These are phyloP conservation scores for Kodamaea kaohsiungensis DNA, from an alignment of 805 yeast species.

Conservation along the genomic window DNA sequence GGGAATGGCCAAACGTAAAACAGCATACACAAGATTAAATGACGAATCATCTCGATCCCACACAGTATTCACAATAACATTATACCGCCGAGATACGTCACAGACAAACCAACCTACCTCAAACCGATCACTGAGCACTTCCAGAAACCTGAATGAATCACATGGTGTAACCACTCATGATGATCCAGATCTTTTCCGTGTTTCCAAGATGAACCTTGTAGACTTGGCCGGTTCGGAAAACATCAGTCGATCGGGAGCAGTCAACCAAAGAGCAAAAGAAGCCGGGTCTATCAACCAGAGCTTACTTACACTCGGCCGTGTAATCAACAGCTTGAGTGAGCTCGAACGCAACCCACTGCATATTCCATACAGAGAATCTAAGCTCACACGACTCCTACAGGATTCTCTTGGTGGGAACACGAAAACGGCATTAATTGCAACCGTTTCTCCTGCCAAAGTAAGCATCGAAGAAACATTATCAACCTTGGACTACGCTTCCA, in stretches of 20 bases:
- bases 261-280: constrained; percentile 82
- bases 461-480: constrained; percentile 82
- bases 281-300: constrained; percentile 94
- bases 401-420: constrained; percentile 88
- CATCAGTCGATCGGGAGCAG: constrained; percentile 83
- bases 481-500: constrained; percentile 83
- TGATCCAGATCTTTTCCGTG: constrained; percentile 24
- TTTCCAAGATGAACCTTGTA: constrained; percentile 78
- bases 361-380: constrained; percentile 85
- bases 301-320: constrained; percentile 83
- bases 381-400: constrained; percentile 66
- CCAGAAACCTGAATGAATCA: neutral
- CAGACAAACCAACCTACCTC: neutral
- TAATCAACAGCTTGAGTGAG: constrained; percentile 60
- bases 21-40: constrained; percentile 74
- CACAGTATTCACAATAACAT: constrained; percentile 66
- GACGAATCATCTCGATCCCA: constrained; percentile 76
- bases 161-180: constrained; percentile 7
- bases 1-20: constrained; percentile 62
- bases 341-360: constrained; percentile 37
- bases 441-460: constrained; percentile 77
- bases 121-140: neutral
- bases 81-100: constrained; percentile 49
- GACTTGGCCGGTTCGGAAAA: constrained; percentile 97
- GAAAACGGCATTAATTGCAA: constrained; percentile 83